Evolutionary conservation across 257 asterid genomes (phyloP).

Genomic region (Pogostemon cablin): DNA sequence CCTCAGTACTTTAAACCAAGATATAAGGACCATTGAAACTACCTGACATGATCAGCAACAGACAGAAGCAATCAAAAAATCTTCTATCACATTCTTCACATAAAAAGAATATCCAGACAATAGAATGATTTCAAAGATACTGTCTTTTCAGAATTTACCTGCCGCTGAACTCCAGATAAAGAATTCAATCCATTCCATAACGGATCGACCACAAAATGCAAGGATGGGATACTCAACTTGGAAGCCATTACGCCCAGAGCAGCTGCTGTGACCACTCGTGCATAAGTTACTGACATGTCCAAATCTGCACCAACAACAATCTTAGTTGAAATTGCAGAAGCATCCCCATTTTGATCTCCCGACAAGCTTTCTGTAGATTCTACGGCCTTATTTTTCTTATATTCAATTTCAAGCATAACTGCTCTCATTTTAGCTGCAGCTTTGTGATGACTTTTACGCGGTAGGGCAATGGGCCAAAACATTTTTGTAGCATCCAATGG

Average conservation of each 20-base stretch:
- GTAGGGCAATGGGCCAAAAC: constrained; percentile 98
- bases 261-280: constrained; percentile 88
- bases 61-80: constrained; percentile 26
- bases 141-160: constrained; percentile 52
- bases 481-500: constrained; percentile 76
- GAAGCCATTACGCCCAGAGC: constrained; percentile 89
- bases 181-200: constrained; percentile 86
- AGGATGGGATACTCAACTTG: constrained; percentile 60
- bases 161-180: constrained; percentile 93
- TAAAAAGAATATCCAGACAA: constrained; percentile 11
- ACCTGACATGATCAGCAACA: constrained; percentile 58
- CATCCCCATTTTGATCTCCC: constrained; percentile 66
- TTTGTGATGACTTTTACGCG: constrained; percentile 93
- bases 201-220: constrained; percentile 74
- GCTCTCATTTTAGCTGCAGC: constrained; percentile 99
- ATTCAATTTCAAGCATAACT: constrained; percentile 64
- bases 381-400: constrained; percentile 45
- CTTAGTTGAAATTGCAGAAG: constrained; percentile 59
- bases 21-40: constrained; percentile 82
- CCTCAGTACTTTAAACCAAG: constrained; percentile 93
- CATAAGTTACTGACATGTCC: constrained; percentile 81
- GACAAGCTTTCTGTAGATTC: constrained; percentile 51
- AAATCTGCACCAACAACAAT: constrained; percentile 92
- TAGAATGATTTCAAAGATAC: constrained; percentile 10
- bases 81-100: constrained; percentile 16